Percentiles rank a stretch among this genome's conserved stretches.
Evolutionary conservation across 2,329 filamentous ascomycete genomes (phyloP).

Genomic region (Samsoniella hepiali): DNA sequence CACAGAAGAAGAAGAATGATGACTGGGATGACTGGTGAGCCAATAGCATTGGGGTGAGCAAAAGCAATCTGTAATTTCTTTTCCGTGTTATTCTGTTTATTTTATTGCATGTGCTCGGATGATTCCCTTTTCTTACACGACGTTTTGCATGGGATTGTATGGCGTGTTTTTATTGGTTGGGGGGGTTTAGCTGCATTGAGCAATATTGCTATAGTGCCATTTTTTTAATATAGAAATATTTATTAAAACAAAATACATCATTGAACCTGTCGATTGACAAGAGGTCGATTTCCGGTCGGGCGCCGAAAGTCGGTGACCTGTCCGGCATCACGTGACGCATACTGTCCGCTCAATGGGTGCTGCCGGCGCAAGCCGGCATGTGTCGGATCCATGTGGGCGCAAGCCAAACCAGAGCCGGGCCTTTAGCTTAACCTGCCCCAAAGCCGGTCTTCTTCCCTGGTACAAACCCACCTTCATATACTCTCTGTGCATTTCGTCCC

Average conservation of each 20-base stretch:
- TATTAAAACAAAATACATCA: neutral
- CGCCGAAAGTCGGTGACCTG: constrained; percentile 15
- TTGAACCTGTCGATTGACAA: neutral
- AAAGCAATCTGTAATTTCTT: neutral
- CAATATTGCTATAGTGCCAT: constrained; percentile 6
- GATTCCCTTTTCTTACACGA: constrained; percentile 7
- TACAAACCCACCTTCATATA: constrained; percentile 5
- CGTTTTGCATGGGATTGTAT: constrained; percentile 17
- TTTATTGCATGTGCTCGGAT: constrained; percentile 1
- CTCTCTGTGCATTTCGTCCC: constrained; percentile 24
- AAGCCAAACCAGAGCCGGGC: neutral
- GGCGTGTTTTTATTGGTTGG: constrained; percentile 14
- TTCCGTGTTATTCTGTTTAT: neutral
- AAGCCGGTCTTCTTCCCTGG: constrained; percentile 12
- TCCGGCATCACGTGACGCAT: constrained; percentile 33
- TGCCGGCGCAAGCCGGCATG: constrained; percentile 44
- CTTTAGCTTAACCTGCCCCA: neutral
- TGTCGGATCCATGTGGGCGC: constrained; percentile 5
- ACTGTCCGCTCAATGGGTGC: constrained; percentile 33
- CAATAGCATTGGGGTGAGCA: neutral
- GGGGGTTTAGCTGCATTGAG: constrained; percentile 7
- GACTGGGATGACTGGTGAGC: constrained; percentile 64
- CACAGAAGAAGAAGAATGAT: constrained; percentile 50
- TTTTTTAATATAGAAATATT: constrained; percentile 6
- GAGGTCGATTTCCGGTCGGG: constrained; percentile 14